Conservation (phyloP, 176 grass and related monocot species). For the Bolboschoenus planiculmis region DNA sequence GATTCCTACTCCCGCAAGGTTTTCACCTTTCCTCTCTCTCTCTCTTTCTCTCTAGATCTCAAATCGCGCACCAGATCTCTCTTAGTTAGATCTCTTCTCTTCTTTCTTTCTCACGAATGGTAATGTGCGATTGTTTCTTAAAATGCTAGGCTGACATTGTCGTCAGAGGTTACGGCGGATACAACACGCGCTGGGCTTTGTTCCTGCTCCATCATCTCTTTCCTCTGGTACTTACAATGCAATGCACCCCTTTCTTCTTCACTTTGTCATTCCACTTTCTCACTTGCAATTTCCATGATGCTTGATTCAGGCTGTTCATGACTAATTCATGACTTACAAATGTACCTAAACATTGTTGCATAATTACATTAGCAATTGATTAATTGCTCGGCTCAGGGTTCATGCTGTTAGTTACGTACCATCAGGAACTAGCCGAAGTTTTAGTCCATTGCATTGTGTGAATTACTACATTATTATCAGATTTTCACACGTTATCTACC, state of each 20-base stretch:
- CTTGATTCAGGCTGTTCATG: not conserved
- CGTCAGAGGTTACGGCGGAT: conserved; percentile 77
- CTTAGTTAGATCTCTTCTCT: not conserved
- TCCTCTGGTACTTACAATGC: conserved; percentile 29
- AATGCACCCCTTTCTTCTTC: not conserved
- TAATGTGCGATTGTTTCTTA: too few relatives aligned
- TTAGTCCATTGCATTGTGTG: too few relatives aligned
- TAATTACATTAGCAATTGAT: too few relatives aligned
- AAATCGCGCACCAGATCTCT: not conserved
- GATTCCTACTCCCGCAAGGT: conserved; percentile 75
- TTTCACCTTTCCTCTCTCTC: too few relatives aligned
- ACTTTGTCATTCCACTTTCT: not conserved
- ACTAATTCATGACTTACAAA: too few relatives aligned
- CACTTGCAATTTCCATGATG: not conserved
- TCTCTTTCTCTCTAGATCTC: not conserved
- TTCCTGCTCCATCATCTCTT: conserved; percentile 76
- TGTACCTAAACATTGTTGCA: too few relatives aligned
- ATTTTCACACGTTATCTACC: not conserved
- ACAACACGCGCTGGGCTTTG: conserved; percentile 89
- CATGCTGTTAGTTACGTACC: too few relatives aligned
- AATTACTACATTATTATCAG: too few relatives aligned
- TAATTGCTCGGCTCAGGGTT: too few relatives aligned
- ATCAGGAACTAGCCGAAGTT: too few relatives aligned
- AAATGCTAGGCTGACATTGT: conserved; percentile 83
- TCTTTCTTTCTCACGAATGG: conserved; percentile 1